Evolutionary conservation across 495 filamentous ascomycete species (phyloP).

Genomic region (Lasiosphaeria miniovina): DNA sequence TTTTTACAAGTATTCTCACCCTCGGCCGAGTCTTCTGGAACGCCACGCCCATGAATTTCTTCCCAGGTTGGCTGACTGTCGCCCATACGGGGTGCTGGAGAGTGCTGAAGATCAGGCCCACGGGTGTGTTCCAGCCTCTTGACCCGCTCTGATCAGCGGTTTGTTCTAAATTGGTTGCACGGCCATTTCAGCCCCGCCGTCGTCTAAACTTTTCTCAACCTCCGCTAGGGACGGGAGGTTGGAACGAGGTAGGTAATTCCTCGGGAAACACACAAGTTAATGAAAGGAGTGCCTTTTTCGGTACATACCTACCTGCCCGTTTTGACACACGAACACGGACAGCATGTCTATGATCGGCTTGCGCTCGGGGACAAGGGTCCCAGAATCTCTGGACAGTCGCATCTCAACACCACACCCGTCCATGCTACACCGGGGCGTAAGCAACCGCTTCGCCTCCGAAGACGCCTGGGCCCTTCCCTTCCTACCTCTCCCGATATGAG

Average conservation of each 20-base stretch:
- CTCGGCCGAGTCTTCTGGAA: constrained; percentile 3
- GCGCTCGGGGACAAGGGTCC: neutral
- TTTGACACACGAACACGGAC: neutral
- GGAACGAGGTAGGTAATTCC: too few species aligned
- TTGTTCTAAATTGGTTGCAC: neutral
- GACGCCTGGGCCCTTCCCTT: neutral
- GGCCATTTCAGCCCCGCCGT: neutral
- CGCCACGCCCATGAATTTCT: too few species aligned
- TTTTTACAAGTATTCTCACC: constrained; percentile 12
- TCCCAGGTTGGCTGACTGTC: neutral
- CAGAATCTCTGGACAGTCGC: neutral
- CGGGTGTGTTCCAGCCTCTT: neutral
- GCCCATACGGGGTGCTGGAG: neutral
- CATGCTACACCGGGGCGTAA: neutral
- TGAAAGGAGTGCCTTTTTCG: too few species aligned
- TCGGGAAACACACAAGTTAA: too few species aligned
- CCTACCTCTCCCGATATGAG: neutral
- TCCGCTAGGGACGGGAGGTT: neutral
- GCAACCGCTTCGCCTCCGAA: neutral
- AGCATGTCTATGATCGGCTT: neutral
- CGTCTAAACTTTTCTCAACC: constrained; percentile 1
- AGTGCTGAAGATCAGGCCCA: constrained; percentile 4
- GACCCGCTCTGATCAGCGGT: neutral
- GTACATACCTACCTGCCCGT: too few species aligned
- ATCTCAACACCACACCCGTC: neutral